Percentiles rank a stretch among this genome's conserved stretches.
phyloP scores from a whole-genome alignment of 805 yeast genomes.

The Sugiyamaella valdiviana region DNA sequence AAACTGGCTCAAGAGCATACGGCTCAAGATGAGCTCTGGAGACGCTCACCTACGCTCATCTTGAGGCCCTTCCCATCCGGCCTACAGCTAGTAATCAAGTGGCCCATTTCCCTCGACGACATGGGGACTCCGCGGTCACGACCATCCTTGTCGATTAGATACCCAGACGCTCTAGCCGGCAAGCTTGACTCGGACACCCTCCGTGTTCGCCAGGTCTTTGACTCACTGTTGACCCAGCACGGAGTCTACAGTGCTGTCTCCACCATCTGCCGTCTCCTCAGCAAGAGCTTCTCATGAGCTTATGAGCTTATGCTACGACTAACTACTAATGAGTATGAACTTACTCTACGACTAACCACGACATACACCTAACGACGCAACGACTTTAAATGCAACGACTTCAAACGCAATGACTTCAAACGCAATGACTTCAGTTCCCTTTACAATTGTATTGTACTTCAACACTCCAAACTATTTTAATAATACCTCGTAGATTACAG shows the following conservation, averaged over 20 bases:
- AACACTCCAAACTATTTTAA: too few relatives aligned
- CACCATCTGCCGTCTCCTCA: background rate
- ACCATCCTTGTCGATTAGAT: background rate
- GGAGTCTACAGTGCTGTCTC: conserved; percentile 10
- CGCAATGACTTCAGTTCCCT: too few relatives aligned
- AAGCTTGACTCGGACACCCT: background rate
- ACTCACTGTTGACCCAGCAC: conserved; percentile 5
- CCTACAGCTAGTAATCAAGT: background rate
- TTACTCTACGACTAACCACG: too few relatives aligned
- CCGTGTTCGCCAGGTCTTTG: conserved; percentile 3
- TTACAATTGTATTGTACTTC: too few relatives aligned
- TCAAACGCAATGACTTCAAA: too few relatives aligned
- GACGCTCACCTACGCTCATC: conserved; percentile 3
- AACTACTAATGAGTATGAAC: too few relatives aligned
- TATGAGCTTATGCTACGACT: too few relatives aligned
- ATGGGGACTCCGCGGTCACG: background rate
- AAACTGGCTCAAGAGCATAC: conserved; percentile 5
- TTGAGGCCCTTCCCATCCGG: background rate
- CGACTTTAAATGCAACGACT: too few relatives aligned
- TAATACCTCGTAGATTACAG: too few relatives aligned
- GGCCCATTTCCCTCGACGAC: background rate
- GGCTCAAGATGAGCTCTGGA: conserved; percentile 10
- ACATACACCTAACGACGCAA: too few relatives aligned
- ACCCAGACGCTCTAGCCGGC: background rate
- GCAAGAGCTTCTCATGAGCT: background rate